Evolutionary conservation across 2,329 filamentous ascomycete species (phyloP).

Genomic region (Sclerotinia spermophila): DNA sequence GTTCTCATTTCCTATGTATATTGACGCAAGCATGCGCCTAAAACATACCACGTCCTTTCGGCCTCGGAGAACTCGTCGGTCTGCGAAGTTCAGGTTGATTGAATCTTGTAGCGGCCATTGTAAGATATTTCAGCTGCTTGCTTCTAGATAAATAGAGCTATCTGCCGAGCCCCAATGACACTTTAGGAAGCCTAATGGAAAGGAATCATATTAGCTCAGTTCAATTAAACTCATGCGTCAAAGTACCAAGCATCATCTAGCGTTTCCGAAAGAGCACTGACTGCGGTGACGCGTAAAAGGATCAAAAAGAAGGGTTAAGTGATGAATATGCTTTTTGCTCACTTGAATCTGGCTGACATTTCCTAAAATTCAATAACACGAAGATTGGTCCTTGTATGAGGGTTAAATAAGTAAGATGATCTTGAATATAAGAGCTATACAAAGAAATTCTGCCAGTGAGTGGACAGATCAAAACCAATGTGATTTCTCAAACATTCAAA

Average conservation of each 20-base stretch:
- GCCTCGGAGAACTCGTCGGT: slow-evolving; percentile 52
- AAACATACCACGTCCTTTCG: slow-evolving; percentile 52
- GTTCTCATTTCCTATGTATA: not conserved
- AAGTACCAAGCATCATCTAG: not conserved
- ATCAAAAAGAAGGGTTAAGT: not conserved
- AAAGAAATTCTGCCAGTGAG: not conserved
- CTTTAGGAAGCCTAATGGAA: slow-evolving; percentile 32
- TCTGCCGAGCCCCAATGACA: slow-evolving; percentile 35
- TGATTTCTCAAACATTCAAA: not conserved
- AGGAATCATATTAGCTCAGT: slow-evolving; percentile 22
- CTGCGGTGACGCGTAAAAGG: not conserved
- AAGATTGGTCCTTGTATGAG: slow-evolving; percentile 23
- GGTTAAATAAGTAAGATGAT: not conserved
- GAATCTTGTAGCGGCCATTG: slow-evolving; percentile 36
- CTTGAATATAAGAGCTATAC: not conserved
- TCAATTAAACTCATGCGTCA: not conserved
- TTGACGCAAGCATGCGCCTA: not conserved
- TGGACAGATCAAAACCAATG: not conserved
- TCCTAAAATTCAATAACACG: slow-evolving; percentile 24
- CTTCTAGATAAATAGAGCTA: slow-evolving; percentile 28
- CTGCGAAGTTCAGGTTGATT: slow-evolving; percentile 36
- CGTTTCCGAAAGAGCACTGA: not conserved
- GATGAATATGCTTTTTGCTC: slow-evolving; percentile 20
- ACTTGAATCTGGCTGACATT: slow-evolving; percentile 36
- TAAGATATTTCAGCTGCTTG: slow-evolving; percentile 18